Percentiles rank a stretch among this genome's conserved stretches.
These are phyloP conservation scores for Diplodia seriata DNA, from an alignment of 2,329 filamentous ascomycete genomes.

Conservation along the genomic window DNA sequence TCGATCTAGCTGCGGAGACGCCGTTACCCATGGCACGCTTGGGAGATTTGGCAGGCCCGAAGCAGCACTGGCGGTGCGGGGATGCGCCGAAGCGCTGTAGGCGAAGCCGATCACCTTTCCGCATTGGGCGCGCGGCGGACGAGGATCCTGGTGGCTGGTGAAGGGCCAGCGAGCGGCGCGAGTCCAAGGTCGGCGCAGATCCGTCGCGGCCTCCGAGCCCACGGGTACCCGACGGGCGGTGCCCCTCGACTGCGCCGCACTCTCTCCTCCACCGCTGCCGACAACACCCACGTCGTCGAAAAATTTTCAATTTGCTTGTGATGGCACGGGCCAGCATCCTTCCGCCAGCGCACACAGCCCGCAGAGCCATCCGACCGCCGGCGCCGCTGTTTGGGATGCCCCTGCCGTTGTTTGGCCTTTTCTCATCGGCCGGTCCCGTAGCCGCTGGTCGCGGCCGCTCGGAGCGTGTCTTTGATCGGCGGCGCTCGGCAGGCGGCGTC, in stretches of 20 bases:
- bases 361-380: neutral
- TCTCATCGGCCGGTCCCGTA: neutral
- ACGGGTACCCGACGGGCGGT: slow-evolving; percentile 21
- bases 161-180: slow-evolving; percentile 4
- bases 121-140: slow-evolving; percentile 19
- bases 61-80: slow-evolving; percentile 19
- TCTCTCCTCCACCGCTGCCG: neutral
- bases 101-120: slow-evolving; percentile 28
- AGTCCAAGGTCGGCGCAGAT: slow-evolving; percentile 20
- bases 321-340: slow-evolving; percentile 1
- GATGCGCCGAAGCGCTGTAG: slow-evolving; percentile 20
- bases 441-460: slow-evolving; percentile 1
- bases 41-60: slow-evolving; percentile 24
- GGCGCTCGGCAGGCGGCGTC: slow-evolving; percentile 10
- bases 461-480: slow-evolving; percentile 19
- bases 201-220: slow-evolving; percentile 16
- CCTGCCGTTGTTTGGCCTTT: neutral
- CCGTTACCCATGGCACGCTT: slow-evolving; percentile 26
- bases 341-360: slow-evolving; percentile 8
- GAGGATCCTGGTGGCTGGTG: slow-evolving; percentile 26
- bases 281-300: neutral
- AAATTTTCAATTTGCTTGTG: neutral
- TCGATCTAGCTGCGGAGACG: slow-evolving; percentile 25
- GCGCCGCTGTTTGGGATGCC: neutral
- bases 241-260: slow-evolving; percentile 3